Conservation (phyloP, 495 filamentous ascomycete genomes). For the Daldinia bambusicola region DNA sequence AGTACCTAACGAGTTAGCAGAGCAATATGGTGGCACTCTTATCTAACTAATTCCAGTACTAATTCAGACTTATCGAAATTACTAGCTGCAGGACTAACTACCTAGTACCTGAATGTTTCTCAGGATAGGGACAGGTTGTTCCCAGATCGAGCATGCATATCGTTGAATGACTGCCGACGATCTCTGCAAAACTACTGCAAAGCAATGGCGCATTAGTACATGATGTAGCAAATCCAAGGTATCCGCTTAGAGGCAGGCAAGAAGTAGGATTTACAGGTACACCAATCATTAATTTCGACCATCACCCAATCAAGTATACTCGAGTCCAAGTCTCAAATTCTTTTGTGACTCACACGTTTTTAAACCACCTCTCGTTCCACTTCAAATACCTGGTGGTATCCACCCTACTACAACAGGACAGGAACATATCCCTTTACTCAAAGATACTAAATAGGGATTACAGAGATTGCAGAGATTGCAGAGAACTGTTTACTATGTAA, state of each 20-base stretch:
- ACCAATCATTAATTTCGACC: slow-evolving; percentile 8
- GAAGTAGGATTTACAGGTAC: slow-evolving; percentile 3
- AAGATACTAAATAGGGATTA: no score
- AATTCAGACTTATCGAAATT: not conserved
- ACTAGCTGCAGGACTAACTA: not conserved
- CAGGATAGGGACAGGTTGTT: not conserved
- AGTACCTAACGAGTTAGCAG: not conserved
- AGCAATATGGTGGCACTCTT: not conserved
- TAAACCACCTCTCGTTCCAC: slow-evolving; percentile 20
- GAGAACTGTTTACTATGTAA: no score
- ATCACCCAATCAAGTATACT: slow-evolving; percentile 9
- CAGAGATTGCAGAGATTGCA: no score
- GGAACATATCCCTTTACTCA: no score
- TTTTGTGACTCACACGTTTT: slow-evolving; percentile 46
- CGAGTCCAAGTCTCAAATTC: slow-evolving; percentile 38
- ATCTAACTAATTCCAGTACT: not conserved
- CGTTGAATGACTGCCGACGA: slow-evolving; percentile 1
- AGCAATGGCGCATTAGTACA: slow-evolving; percentile 1
- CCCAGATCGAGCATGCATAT: slow-evolving; percentile 14
- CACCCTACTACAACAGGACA: slow-evolving; percentile 8
- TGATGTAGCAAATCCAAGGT: slow-evolving; percentile 10
- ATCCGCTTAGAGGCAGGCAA: slow-evolving; percentile 4
- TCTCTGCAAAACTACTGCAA: not conserved
- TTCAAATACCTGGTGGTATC: slow-evolving; percentile 21
- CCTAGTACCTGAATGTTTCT: not conserved